Conservation (phyloP, 2,329 filamentous ascomycete species). For the Graphilbum ipis-grandicollis region DNA sequence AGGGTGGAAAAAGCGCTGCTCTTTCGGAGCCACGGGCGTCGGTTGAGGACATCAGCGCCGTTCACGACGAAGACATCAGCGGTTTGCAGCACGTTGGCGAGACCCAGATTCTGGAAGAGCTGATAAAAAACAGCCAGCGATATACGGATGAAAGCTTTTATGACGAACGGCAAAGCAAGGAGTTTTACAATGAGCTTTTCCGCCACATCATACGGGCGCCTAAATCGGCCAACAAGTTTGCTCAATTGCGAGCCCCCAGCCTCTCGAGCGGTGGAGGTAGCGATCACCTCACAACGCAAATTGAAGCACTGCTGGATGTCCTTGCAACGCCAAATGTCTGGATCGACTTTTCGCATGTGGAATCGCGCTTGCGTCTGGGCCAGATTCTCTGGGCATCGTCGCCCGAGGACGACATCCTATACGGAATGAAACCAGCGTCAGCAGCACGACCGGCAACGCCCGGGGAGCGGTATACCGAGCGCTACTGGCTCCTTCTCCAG, state of each 20-base stretch:
- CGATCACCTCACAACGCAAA: constrained; percentile 47
- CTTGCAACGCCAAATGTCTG: constrained; percentile 49
- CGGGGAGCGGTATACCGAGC: constrained; percentile 39
- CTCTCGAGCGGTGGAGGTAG: background rate
- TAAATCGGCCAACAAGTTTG: constrained; percentile 16
- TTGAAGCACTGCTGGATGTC: constrained; percentile 48
- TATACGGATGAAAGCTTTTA: constrained; percentile 35
- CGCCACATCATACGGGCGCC: constrained; percentile 39
- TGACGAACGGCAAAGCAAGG: constrained; percentile 30
- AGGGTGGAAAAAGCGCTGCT: background rate
- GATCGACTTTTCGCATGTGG: constrained; percentile 58
- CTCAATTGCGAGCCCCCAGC: background rate
- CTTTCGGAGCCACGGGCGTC: background rate
- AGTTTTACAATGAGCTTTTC: constrained; percentile 47
- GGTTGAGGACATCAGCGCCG: background rate
- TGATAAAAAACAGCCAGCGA: constrained; percentile 36
- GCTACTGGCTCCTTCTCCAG: constrained; percentile 50
- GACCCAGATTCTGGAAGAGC: constrained; percentile 37
- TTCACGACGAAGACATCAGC: constrained; percentile 11
- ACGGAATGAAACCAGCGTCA: background rate
- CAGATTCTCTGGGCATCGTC: constrained; percentile 47
- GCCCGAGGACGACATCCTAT: constrained; percentile 6
- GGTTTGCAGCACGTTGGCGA: constrained; percentile 40
- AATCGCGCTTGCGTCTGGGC: constrained; percentile 57
- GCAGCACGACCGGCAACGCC: constrained; percentile 18